Percentiles rank a stretch among this genome's conserved stretches.
These are phyloP conservation scores for Thelonectria olida DNA, from an alignment of 2,329 filamentous ascomycete species.

Conservation along the genomic window DNA sequence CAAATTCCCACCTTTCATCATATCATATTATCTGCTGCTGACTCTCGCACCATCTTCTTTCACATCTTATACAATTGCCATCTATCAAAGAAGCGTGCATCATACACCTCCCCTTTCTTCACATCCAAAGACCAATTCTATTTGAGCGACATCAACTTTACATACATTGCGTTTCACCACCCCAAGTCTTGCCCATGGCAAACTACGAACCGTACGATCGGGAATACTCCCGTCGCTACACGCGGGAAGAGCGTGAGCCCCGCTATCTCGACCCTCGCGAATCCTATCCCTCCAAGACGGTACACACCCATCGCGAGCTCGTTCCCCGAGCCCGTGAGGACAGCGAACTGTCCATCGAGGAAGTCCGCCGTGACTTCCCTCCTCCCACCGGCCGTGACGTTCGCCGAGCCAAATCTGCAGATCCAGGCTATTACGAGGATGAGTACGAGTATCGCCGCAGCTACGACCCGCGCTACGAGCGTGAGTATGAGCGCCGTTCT, in stretches of 20 bases:
- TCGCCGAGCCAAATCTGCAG: slow-evolving; percentile 72
- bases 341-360: slow-evolving; percentile 80
- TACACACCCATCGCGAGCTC: slow-evolving; percentile 59
- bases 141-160: not conserved
- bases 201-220: slow-evolving; percentile 66
- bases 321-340: slow-evolving; percentile 73
- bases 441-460: slow-evolving; percentile 57
- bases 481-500: slow-evolving; percentile 55
- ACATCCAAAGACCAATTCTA: not conserved
- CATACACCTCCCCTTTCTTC: not conserved
- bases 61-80: not conserved
- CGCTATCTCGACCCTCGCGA: slow-evolving; percentile 65
- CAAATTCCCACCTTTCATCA: not conserved
- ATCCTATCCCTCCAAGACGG: slow-evolving; percentile 53
- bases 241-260: slow-evolving; percentile 63
- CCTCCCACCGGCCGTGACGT: slow-evolving; percentile 67
- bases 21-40: not conserved
- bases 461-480: slow-evolving; percentile 57
- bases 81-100: not conserved
- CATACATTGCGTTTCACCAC: not conserved
- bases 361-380: slow-evolving; percentile 85
- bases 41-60: not conserved
- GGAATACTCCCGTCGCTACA: slow-evolving; percentile 60
- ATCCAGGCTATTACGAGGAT: slow-evolving; percentile 67
- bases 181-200: slow-evolving; percentile 43